Percentiles rank a stretch among this genome's conserved stretches.
These are phyloP conservation scores for Laetiporus sulphureus DNA, from an alignment of 1,284 basidiomycete species.

Conservation along the genomic window DNA sequence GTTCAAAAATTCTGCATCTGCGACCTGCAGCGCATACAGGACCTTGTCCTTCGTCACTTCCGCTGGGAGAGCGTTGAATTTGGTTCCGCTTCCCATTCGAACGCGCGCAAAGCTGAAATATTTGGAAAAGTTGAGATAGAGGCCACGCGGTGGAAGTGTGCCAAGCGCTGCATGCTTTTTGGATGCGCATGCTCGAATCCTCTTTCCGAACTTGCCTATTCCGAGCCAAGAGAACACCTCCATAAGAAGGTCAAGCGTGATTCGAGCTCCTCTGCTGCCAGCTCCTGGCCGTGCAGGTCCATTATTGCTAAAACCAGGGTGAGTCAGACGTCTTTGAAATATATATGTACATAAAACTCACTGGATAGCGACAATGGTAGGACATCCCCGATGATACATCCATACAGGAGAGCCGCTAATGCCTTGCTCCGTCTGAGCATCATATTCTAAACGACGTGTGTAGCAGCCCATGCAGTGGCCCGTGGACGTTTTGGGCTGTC, in stretches of 20 bases:
- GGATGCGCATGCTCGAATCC: conserved; percentile 2
- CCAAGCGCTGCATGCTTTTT: background rate
- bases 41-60: background rate
- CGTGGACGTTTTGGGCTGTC: conserved; percentile 1
- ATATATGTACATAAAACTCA: background rate
- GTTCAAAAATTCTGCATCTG: too few species aligned
- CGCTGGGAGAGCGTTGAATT: conserved; percentile 4
- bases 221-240: conserved; percentile 3
- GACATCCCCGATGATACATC: background rate
- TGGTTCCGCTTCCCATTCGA: conserved; percentile 1
- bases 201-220: conserved; percentile 1
- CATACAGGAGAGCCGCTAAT: conserved; percentile 8
- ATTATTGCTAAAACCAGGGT: too few species aligned
- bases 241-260: conserved; percentile 2
- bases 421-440: conserved; percentile 4
- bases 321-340: too few species aligned
- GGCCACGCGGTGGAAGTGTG: conserved; percentile 1
- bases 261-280: conserved; percentile 5
- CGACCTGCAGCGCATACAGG: conserved; percentile 1
- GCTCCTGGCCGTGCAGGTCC: background rate
- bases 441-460: conserved; percentile 2
- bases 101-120: conserved; percentile 4
- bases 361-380: conserved; percentile 7
- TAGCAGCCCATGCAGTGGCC: conserved; percentile 2
- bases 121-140: conserved; percentile 5